Percentiles rank a stretch among this genome's conserved stretches.
Conservation (phyloP, 2,329 filamentous ascomycete species). For the Sporothrix luriei region DNA sequence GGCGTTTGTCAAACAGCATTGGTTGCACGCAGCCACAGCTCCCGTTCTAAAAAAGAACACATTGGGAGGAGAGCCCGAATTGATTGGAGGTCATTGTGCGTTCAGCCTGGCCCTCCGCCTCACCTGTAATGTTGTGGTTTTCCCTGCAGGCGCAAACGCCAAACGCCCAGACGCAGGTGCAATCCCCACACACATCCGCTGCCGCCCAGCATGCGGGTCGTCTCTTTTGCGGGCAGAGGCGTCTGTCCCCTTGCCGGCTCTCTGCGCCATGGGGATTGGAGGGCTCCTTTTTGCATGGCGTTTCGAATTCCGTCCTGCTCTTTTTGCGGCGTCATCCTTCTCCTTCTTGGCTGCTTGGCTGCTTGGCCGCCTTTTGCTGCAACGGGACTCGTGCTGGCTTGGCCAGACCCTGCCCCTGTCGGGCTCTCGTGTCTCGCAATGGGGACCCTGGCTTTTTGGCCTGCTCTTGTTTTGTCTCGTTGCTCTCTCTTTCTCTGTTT, state of each 20-base stretch:
- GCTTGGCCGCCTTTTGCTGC: neutral
- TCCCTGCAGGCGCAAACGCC: too few relatives aligned
- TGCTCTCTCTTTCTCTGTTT: neutral
- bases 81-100: neutral
- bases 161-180: neutral
- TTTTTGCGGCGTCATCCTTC: conserved; percentile 1
- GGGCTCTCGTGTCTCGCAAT: conserved; percentile 7
- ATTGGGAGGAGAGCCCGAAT: neutral
- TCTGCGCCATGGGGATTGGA: neutral
- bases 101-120: neutral
- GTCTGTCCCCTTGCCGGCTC: neutral
- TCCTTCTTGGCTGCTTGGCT: conserved; percentile 8
- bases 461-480: neutral
- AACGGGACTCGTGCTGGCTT: neutral
- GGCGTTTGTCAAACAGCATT: neutral
- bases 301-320: conserved; percentile 9
- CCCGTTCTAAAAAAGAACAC: neutral
- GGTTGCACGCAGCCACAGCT: neutral
- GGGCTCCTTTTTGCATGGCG: neutral
- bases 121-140: too few relatives aligned
- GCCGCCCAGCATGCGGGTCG: neutral
- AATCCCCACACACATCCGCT: conserved; percentile 6
- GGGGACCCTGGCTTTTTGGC: neutral
- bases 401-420: neutral
- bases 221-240: conserved; percentile 9